Evolutionary conservation across 176 grass and related monocot genomes (phyloP).

Genomic region (Saccharum officinarum): DNA sequence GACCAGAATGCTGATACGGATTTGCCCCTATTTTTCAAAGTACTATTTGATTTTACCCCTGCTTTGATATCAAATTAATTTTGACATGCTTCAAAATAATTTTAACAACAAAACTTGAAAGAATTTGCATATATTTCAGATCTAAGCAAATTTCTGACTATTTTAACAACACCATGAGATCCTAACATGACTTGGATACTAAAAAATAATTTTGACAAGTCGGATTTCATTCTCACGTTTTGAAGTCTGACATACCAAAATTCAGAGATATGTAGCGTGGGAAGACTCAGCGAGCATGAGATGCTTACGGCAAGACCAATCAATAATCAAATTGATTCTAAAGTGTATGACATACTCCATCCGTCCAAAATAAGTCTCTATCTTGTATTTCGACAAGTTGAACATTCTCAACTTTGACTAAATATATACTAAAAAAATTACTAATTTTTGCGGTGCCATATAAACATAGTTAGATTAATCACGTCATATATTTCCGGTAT

Average conservation of each 20-base stretch:
- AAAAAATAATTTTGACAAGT: too few species aligned
- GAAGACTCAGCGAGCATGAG: too few species aligned
- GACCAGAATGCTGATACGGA: background rate
- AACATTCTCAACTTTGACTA: background rate
- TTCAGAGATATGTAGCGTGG: too few species aligned
- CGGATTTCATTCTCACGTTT: too few species aligned
- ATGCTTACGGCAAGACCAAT: background rate
- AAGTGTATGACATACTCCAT: background rate
- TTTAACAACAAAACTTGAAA: too few species aligned
- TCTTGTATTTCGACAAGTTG: background rate
- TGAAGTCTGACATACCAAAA: too few species aligned
- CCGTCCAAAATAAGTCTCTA: background rate
- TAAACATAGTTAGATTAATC: background rate
- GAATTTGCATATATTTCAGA: too few species aligned
- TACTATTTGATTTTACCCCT: background rate
- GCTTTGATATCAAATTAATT: background rate
- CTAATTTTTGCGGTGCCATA: background rate
- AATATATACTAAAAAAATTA: background rate
- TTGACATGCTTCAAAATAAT: background rate
- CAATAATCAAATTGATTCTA: background rate
- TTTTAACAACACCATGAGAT: background rate
- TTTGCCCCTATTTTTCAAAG: background rate
- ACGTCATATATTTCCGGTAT: background rate
- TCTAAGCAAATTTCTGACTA: too few species aligned
- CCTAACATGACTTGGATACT: background rate